Percentiles rank a stretch among this genome's conserved stretches.
phyloP scores from a whole-genome alignment of 805 yeast genomes.

The Pichia thaimueangensis region DNA sequence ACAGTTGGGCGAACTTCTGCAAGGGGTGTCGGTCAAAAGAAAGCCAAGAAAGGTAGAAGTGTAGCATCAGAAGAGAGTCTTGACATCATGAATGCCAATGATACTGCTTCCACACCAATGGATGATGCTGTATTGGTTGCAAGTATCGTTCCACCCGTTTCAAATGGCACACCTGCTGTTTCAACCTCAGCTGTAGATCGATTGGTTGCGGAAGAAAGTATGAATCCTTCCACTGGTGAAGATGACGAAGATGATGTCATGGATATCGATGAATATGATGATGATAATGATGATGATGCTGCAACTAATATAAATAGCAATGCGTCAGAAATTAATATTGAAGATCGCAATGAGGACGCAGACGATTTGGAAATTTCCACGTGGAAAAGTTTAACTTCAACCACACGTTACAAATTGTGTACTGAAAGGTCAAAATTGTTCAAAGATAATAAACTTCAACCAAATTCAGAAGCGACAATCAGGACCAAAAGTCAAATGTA shows the following conservation, averaged over 20 bases:
- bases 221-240: background rate
- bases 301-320: constrained; percentile 24
- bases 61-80: constrained; percentile 20
- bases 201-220: background rate
- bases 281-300: constrained; percentile 15
- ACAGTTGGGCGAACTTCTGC: constrained; percentile 25
- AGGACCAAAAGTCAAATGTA: constrained; percentile 66
- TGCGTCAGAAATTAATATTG: constrained; percentile 6
- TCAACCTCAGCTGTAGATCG: background rate
- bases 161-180: background rate
- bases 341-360: constrained; percentile 18
- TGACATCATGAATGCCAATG: background rate
- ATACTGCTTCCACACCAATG: background rate
- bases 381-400: constrained; percentile 81
- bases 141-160: background rate
- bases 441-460: constrained; percentile 49
- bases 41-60: constrained; percentile 35
- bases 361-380: constrained; percentile 68
- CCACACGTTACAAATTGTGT: constrained; percentile 71
- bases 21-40: constrained; percentile 29
- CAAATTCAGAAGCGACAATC: constrained; percentile 62
- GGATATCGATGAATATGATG: constrained; percentile 23
- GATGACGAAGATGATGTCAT: constrained; percentile 7
- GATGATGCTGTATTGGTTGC: background rate
- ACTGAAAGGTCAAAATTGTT: constrained; percentile 62